Conservation (phyloP, 805 yeast species). For the Myxozyma melibiosi region DNA sequence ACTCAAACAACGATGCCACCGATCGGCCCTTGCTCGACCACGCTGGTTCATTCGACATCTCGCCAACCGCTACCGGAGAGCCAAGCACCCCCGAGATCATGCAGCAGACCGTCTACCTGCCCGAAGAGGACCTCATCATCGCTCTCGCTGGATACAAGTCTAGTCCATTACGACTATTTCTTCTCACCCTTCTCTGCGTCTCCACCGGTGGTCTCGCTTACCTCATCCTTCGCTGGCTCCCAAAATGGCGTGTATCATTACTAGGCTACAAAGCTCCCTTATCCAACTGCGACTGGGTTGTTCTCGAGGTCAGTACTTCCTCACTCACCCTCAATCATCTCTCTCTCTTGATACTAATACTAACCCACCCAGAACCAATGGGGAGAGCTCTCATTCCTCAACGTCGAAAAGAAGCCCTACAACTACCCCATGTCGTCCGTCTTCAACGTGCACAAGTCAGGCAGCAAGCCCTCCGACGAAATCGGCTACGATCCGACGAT, state of each 20-base stretch:
- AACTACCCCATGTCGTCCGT: slow-evolving; percentile 73
- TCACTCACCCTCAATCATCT: neutral
- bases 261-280: slow-evolving; percentile 68
- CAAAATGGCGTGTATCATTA: slow-evolving; percentile 66
- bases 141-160: slow-evolving; percentile 89
- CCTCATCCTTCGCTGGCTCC: slow-evolving; percentile 81
- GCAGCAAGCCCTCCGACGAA: slow-evolving; percentile 20
- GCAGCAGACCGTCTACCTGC: slow-evolving; percentile 80
- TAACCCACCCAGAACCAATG: slow-evolving; percentile 63
- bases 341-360: neutral
- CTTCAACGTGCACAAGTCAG: slow-evolving; percentile 42
- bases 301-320: slow-evolving; percentile 55
- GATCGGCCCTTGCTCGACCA: slow-evolving; percentile 5
- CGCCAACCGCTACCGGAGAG: neutral
- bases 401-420: slow-evolving; percentile 61
- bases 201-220: slow-evolving; percentile 72
- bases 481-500: slow-evolving; percentile 62
- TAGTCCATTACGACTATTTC: slow-evolving; percentile 48
- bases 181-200: slow-evolving; percentile 59
- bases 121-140: slow-evolving; percentile 92
- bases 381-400: slow-evolving; percentile 73
- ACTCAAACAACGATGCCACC: slow-evolving; percentile 1
- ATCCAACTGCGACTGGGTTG: slow-evolving; percentile 89
- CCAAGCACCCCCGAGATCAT: slow-evolving; percentile 7
- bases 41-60: slow-evolving; percentile 11